Evolutionary conservation across 331 rosid genomes (phyloP).

Genomic region (Rhamnella rubrinervis): DNA sequence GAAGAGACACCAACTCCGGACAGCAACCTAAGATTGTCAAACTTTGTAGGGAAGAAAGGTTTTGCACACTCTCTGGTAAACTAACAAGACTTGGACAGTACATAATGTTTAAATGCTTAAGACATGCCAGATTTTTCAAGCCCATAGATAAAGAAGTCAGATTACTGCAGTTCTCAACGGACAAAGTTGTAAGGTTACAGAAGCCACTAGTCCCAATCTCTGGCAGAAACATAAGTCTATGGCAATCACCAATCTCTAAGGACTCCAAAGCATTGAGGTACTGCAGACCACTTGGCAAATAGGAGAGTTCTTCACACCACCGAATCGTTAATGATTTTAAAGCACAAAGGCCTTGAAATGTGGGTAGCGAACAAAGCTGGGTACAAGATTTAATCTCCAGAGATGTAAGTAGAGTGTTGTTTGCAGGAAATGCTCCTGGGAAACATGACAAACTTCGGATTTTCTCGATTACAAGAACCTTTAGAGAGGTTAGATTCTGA

Average conservation of each 20-base stretch:
- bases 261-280: slow-evolving; percentile 21
- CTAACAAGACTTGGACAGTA: slow-evolving; percentile 19
- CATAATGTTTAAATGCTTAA: slow-evolving; percentile 31
- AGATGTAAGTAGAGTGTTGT: not conserved
- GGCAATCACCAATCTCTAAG: slow-evolving; percentile 33
- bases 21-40: slow-evolving; percentile 15
- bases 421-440: not conserved
- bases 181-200: slow-evolving; percentile 16
- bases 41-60: slow-evolving; percentile 25
- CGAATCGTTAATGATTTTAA: slow-evolving; percentile 15
- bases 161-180: slow-evolving; percentile 24
- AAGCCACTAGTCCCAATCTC: slow-evolving; percentile 7
- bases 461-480: not conserved
- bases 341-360: not conserved
- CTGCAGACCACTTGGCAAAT: slow-evolving; percentile 11
- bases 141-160: slow-evolving; percentile 12
- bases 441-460: not conserved
- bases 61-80: slow-evolving; percentile 13
- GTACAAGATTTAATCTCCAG: slow-evolving; percentile 6
- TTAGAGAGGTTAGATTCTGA: not conserved
- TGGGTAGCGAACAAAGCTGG: not conserved
- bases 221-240: not conserved
- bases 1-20: slow-evolving; percentile 27
- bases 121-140: slow-evolving; percentile 15
- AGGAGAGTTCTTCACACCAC: slow-evolving; percentile 1